Evolutionary conservation across 805 yeast genomes (phyloP).

Genomic region (Yarrowia alimentaria): DNA sequence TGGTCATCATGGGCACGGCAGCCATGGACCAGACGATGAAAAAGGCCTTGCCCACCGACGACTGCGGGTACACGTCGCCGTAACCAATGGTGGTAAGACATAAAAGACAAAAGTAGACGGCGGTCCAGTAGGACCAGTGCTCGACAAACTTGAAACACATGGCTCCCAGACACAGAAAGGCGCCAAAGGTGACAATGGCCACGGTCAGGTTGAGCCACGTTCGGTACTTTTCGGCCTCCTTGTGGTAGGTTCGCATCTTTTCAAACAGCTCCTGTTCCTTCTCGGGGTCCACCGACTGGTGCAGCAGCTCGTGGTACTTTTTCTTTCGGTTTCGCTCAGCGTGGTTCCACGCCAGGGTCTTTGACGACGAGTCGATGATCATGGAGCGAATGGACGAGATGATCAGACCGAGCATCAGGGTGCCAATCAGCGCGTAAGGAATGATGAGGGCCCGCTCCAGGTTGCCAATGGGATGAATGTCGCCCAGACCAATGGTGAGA

Average conservation of each 20-base stretch:
- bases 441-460: conserved; percentile 59
- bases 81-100: conserved; percentile 82
- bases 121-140: conserved; percentile 67
- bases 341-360: conserved; percentile 64
- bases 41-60: conserved; percentile 66
- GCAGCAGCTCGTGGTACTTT: conserved; percentile 35
- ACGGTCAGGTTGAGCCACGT: conserved; percentile 35
- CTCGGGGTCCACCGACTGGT: conserved; percentile 1
- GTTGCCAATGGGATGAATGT: conserved; percentile 53
- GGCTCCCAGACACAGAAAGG: conserved; percentile 75
- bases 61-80: conserved; percentile 67
- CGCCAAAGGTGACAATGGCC: conserved; percentile 47
- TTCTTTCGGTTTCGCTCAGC: conserved; percentile 52
- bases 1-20: conserved; percentile 87
- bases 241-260: conserved; percentile 53
- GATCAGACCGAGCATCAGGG: conserved; percentile 70
- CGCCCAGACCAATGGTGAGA: conserved; percentile 81
- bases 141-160: conserved; percentile 59
- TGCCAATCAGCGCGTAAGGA: conserved; percentile 66
- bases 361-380: conserved; percentile 58
- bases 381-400: conserved; percentile 67
- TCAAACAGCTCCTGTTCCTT: conserved; percentile 51
- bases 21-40: conserved; percentile 77
- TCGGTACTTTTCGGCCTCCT: conserved; percentile 37
- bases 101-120: conserved; percentile 72